Conservation (phyloP, 352 stramenopile genomes). For the Pythium plurisporium region DNA sequence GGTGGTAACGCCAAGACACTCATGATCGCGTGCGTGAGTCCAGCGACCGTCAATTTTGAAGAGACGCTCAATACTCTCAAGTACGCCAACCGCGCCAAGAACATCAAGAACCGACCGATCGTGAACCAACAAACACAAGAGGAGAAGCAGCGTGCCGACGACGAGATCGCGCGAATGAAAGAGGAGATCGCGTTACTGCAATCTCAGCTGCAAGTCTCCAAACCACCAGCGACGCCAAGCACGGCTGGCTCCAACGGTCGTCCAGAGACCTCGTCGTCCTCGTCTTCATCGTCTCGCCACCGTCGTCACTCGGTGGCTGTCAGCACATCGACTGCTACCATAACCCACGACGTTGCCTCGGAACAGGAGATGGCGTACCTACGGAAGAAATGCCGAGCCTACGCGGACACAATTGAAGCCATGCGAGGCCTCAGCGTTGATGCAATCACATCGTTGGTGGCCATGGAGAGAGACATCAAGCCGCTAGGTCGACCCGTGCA, state of each 20-base stretch:
- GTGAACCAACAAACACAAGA: slow-evolving; percentile 73
- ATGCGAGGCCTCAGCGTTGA: slow-evolving; percentile 62
- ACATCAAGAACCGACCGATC: slow-evolving; percentile 88
- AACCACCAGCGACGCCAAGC: slow-evolving; percentile 11
- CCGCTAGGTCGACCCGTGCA: slow-evolving; percentile 62
- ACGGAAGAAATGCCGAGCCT: slow-evolving; percentile 35
- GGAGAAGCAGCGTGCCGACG: slow-evolving; percentile 45
- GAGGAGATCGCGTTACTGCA: slow-evolving; percentile 73
- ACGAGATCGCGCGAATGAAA: slow-evolving; percentile 69
- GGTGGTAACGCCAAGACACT: slow-evolving; percentile 91
- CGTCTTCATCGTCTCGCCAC: slow-evolving; percentile 1
- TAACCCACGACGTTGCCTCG: background rate
- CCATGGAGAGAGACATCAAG: slow-evolving; percentile 76
- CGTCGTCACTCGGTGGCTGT: slow-evolving; percentile 19
- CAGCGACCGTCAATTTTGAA: slow-evolving; percentile 87
- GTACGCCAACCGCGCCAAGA: slow-evolving; percentile 89
- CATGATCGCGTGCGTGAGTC: slow-evolving; percentile 91
- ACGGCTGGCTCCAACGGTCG: slow-evolving; percentile 10
- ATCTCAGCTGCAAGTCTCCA: slow-evolving; percentile 46
- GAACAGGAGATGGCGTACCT: slow-evolving; percentile 33
- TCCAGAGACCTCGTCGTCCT: slow-evolving; percentile 14
- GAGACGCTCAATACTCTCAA: slow-evolving; percentile 92
- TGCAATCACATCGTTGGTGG: slow-evolving; percentile 62
- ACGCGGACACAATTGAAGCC: slow-evolving; percentile 44
- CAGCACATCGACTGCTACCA: slow-evolving; percentile 13